Conservation (phyloP, 352 stramenopile genomes). For the Globisporangium spiculum region DNA sequence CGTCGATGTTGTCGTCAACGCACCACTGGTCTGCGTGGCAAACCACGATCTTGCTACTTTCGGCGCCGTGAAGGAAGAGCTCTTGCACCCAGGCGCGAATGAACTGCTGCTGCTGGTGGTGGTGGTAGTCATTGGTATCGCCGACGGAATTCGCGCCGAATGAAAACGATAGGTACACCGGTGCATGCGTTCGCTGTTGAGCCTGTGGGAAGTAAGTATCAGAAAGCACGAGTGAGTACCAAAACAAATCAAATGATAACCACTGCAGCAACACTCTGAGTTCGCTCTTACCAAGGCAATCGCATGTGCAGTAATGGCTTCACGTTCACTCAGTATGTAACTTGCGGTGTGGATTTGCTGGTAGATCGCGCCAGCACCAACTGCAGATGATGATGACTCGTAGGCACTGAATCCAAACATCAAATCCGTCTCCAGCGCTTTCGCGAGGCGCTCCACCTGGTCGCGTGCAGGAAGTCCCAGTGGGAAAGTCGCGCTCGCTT, state of each 20-base stretch:
- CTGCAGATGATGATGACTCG: conserved; percentile 2
- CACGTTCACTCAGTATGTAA: conserved; percentile 16
- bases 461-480: conserved; percentile 22
- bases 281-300: conserved; percentile 31
- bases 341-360: conserved; percentile 47
- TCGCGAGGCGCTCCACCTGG: conserved; percentile 48
- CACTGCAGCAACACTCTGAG: neutral
- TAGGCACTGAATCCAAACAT: conserved; percentile 49
- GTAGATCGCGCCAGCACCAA: conserved; percentile 59
- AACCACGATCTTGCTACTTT: conserved; percentile 50
- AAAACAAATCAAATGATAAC: neutral
- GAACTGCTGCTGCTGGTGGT: conserved; percentile 6
- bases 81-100: conserved; percentile 36
- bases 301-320: conserved; percentile 31
- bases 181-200: conserved; percentile 47
- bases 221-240: neutral
- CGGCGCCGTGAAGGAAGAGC: conserved; percentile 34
- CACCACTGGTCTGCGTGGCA: conserved; percentile 75
- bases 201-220: conserved; percentile 21
- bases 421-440: conserved; percentile 61
- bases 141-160: neutral
- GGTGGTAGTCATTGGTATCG: neutral
- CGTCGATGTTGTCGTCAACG: conserved; percentile 11
- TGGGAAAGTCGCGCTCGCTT: conserved; percentile 13
- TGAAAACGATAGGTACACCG: conserved; percentile 72